These are phyloP conservation scores for Macroventuria anomochaeta DNA, from an alignment of 2,329 filamentous ascomycete genomes.

Conservation along the genomic window DNA sequence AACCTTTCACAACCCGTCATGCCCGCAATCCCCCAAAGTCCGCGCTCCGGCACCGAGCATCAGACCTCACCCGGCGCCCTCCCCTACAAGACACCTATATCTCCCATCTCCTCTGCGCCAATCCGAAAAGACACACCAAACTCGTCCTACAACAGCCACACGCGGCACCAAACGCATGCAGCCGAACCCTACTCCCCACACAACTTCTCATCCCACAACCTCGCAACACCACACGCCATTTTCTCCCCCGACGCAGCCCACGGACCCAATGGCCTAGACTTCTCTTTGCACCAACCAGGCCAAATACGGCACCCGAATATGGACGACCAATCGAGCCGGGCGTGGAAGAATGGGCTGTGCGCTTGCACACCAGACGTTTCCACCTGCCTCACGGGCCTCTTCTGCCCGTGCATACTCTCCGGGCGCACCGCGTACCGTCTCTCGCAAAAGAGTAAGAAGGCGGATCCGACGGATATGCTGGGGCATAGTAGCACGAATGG, in stretches of 20 bases:
- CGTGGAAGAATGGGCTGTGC: conserved; percentile 46
- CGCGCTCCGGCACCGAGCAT: conserved; percentile 26
- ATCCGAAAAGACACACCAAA: conserved; percentile 30
- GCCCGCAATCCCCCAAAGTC: conserved; percentile 38
- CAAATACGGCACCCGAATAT: conserved; percentile 53
- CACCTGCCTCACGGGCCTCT: conserved; percentile 50
- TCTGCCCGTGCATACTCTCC: conserved; percentile 54
- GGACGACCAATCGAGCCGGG: conserved; percentile 31
- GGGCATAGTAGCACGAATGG: conserved; percentile 47
- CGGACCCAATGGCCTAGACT: conserved; percentile 49
- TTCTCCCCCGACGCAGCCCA: conserved; percentile 47
- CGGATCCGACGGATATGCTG: conserved; percentile 52
- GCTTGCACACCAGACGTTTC: conserved; percentile 44
- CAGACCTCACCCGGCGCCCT: conserved; percentile 29
- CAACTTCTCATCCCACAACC: conserved; percentile 32
- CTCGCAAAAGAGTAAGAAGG: conserved; percentile 44
- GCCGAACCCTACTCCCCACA: conserved; percentile 45
- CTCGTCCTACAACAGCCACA: conserved; percentile 11
- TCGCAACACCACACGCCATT: conserved; percentile 36
- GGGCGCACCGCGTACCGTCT: conserved; percentile 54
- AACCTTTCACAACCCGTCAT: conserved; percentile 26
- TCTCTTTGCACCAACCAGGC: conserved; percentile 46
- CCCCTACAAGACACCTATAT: conserved; percentile 38
- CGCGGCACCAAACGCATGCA: conserved; percentile 18
- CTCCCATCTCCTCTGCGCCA: conserved; percentile 35